Evolutionary conservation across 2,329 filamentous ascomycete species (phyloP).

Genomic region (Ceratocystiopsis minuta): DNA sequence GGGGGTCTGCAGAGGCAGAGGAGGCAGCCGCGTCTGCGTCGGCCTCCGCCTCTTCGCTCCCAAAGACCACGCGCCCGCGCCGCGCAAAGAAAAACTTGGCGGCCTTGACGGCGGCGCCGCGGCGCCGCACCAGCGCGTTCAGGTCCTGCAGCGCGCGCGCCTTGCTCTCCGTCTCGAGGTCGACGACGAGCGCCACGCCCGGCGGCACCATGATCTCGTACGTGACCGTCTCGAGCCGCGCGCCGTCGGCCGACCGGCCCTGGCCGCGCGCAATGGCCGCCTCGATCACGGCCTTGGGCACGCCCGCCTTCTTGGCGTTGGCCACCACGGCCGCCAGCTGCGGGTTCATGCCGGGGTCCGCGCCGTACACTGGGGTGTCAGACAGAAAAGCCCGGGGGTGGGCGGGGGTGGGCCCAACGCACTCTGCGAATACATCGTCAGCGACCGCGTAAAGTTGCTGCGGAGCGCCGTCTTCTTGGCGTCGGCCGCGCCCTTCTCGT

Average conservation of each 20-base stretch:
- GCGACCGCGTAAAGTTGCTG: slow-evolving; percentile 48
- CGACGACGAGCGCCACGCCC: slow-evolving; percentile 62
- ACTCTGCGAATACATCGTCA: slow-evolving; percentile 62
- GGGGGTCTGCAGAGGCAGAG: slow-evolving; percentile 32
- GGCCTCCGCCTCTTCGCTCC: slow-evolving; percentile 16
- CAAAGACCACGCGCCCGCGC: slow-evolving; percentile 57
- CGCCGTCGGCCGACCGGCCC: slow-evolving; percentile 58
- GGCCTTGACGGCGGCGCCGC: slow-evolving; percentile 51
- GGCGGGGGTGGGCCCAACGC: slow-evolving; percentile 12
- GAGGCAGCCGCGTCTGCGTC: slow-evolving; percentile 57
- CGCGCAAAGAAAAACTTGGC: slow-evolving; percentile 75
- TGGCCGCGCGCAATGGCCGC: slow-evolving; percentile 75
- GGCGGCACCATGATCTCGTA: slow-evolving; percentile 68
- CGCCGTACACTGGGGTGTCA: slow-evolving; percentile 29
- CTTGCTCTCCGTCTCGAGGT: slow-evolving; percentile 73
- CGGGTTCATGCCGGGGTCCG: slow-evolving; percentile 56
- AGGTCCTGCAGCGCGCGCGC: slow-evolving; percentile 56
- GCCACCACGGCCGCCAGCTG: slow-evolving; percentile 52
- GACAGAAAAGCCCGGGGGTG: too few relatives aligned
- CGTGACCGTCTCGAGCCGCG: slow-evolving; percentile 56
- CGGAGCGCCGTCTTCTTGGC: slow-evolving; percentile 58
- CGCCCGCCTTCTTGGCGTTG: slow-evolving; percentile 65
- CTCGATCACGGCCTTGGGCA: slow-evolving; percentile 67
- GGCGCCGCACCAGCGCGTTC: slow-evolving; percentile 49
- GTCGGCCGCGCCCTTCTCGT: slow-evolving; percentile 82